Percentiles rank a stretch among this genome's conserved stretches.
Evolutionary conservation across 2,329 filamentous ascomycete genomes (phyloP).

Genomic region (Nemania diffusa): DNA sequence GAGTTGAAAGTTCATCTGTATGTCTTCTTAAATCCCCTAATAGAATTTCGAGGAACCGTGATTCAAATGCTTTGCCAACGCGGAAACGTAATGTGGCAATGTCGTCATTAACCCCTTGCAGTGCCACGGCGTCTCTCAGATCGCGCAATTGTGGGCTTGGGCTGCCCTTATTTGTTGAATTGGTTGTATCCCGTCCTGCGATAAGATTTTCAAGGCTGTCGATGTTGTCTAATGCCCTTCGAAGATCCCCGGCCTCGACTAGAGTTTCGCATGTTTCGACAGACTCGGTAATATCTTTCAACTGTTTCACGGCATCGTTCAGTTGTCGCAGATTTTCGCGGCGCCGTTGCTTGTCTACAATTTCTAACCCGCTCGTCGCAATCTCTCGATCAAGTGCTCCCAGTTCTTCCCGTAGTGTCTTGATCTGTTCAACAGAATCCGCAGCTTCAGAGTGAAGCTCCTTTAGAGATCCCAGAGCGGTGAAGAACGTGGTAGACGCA

Average conservation of each 20-base stretch:
- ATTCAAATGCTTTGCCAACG: slow-evolving; percentile 88
- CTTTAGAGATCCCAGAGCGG: slow-evolving; percentile 87
- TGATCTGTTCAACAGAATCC: slow-evolving; percentile 89
- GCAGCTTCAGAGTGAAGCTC: slow-evolving; percentile 93
- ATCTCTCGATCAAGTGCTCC: slow-evolving; percentile 86
- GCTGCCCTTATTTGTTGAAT: slow-evolving; percentile 41
- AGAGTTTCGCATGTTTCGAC: slow-evolving; percentile 81
- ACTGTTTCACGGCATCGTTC: slow-evolving; percentile 82
- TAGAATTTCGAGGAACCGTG: slow-evolving; percentile 79
- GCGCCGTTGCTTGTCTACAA: slow-evolving; percentile 83
- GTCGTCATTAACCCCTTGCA: slow-evolving; percentile 83
- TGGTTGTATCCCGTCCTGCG: slow-evolving; percentile 70
- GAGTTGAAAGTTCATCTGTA: slow-evolving; percentile 74
- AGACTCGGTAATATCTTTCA: slow-evolving; percentile 80
- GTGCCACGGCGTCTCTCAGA: slow-evolving; percentile 78
- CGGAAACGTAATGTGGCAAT: slow-evolving; percentile 79
- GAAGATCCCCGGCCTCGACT: slow-evolving; percentile 85
- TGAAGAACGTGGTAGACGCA: slow-evolving; percentile 96
- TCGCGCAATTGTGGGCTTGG: slow-evolving; percentile 66
- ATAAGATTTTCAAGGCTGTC: slow-evolving; percentile 83
- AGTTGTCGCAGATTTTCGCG: slow-evolving; percentile 87
- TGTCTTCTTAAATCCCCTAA: slow-evolving; percentile 85
- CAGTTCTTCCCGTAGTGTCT: slow-evolving; percentile 80
- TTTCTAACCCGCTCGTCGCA: slow-evolving; percentile 83
- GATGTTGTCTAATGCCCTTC: slow-evolving; percentile 81